Percentiles rank a stretch among this genome's conserved stretches.
Conservation (phyloP, 208 protist genomes). For the Leishmania arabica region DNA sequence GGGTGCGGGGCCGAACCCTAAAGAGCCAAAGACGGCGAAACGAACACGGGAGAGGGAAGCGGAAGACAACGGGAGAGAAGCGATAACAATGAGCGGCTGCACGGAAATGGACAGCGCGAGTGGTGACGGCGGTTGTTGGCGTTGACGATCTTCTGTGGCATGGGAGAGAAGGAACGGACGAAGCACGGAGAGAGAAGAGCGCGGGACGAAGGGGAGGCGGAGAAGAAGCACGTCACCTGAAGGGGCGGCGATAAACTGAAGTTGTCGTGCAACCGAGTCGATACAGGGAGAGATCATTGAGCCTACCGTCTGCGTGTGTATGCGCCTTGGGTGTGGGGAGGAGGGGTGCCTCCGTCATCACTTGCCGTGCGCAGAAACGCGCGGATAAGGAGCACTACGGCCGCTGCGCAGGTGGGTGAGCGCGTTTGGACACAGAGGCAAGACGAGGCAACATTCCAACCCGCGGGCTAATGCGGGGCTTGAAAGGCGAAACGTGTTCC, state of each 20-base stretch:
- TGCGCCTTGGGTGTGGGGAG: not conserved
- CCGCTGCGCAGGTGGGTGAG: not conserved
- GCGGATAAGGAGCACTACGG: slow-evolving; percentile 13
- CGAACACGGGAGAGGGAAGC: not conserved
- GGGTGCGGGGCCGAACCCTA: not conserved
- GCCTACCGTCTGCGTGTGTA: not conserved
- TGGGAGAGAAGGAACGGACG: not conserved
- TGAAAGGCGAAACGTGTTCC: not conserved
- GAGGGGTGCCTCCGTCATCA: not conserved
- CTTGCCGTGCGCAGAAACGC: slow-evolving; percentile 7
- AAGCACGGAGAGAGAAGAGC: not conserved
- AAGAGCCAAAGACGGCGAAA: not conserved
- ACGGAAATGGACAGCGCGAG: not conserved
- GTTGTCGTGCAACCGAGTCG: not conserved
- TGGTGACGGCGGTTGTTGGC: not conserved
- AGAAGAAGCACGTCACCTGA: not conserved
- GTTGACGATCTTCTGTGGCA: not conserved
- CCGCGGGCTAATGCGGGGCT: not conserved
- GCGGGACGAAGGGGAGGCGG: not conserved
- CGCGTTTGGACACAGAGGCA: not conserved
- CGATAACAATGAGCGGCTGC: not conserved
- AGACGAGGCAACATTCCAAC: not conserved
- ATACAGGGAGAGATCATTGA: not conserved
- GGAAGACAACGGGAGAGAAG: not conserved
- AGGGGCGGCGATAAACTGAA: too few relatives aligned